Conservation (phyloP, 1,139 yeast species). For the Saccharomycopsis hybrid region DNA sequence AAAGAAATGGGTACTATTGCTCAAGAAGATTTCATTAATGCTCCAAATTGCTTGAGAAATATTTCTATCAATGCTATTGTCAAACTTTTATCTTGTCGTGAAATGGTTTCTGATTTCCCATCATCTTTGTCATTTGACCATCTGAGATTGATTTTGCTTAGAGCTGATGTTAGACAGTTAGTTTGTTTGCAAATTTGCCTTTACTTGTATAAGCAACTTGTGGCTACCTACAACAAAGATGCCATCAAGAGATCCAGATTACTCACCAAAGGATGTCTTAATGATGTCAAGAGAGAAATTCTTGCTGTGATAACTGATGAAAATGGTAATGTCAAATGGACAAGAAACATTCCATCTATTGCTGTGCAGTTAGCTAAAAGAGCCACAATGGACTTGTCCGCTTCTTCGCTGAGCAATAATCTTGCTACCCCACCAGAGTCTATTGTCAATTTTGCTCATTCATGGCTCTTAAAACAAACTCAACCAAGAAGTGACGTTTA, state of each 20-base stretch:
- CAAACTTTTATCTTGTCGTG: constrained; percentile 65
- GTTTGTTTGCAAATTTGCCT: constrained; percentile 75
- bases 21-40: constrained; percentile 11
- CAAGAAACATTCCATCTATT: constrained; percentile 68
- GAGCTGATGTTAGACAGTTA: constrained; percentile 82
- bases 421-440: constrained; percentile 31
- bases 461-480: constrained; percentile 71
- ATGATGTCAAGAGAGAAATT: constrained; percentile 48
- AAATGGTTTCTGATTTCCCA: constrained; percentile 80
- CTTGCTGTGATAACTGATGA: constrained; percentile 79
- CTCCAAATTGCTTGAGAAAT: constrained; percentile 30
- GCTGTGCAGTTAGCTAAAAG: constrained; percentile 63
- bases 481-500: constrained; percentile 16
- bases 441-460: constrained; percentile 59
- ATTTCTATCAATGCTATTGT: constrained; percentile 46
- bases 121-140: constrained; percentile 84
- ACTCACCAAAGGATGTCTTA: constrained; percentile 26
- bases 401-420: constrained; percentile 38
- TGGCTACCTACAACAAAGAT: constrained; percentile 35
- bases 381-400: constrained; percentile 23
- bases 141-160: constrained; percentile 64
- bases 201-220: constrained; percentile 65
- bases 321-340: constrained; percentile 86
- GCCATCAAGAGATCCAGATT: constrained; percentile 26
- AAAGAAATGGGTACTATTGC: constrained; percentile 7